Evolutionary conservation across 1,284 basidiomycete species (phyloP), one percentile per base, ranked within the genome.

Genomic region (Entoloma clypeatum): DNA sequence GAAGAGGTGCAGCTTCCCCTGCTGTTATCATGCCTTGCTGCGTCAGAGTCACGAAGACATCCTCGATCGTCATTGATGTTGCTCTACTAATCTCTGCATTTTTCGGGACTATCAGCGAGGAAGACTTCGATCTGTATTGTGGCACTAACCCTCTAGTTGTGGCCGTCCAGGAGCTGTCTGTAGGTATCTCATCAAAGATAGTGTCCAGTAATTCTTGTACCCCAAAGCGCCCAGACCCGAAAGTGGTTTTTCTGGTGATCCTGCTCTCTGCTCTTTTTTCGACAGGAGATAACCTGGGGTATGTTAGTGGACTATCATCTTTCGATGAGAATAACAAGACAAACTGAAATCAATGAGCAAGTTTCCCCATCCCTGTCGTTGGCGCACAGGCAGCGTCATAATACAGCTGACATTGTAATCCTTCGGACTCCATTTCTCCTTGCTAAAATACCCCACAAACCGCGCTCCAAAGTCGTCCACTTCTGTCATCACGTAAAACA

Each of bases 401-500:
- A 99, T 99, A 69, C 96, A 99, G 64, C 92, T 96, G 50, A 99
- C 83, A 65, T 99, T 99, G 64, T 90, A 92, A 59, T 95, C 89
- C 64, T 93, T 92, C 39, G 89, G 85, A 60, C 90, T 95, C 35
- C 91, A 76, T 69, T 99, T 99, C 75, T 99, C 96, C 65, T 99
- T 99, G 64, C 89, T 93, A 62, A 98, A 99, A 65, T 99, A 99
- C 8, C 96, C 96, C 34, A 99, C 89, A 59, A 99, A 99, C 35
- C 90, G 86, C 18, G 92, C 88, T 5, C 95, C 96, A 29, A 77
- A 66, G 35, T 92, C 89, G 66, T 97, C 91, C 43, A 80, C 75
- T 62, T 97, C 90, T 2, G 94, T 90, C 70, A 97, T 92, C 55
- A 99, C 91, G 65, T 99, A 99, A 68, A 99, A 99, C 22, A 99